Conservation (phyloP, 441 rosid genomes). For the Euphorbia corollata region DNA sequence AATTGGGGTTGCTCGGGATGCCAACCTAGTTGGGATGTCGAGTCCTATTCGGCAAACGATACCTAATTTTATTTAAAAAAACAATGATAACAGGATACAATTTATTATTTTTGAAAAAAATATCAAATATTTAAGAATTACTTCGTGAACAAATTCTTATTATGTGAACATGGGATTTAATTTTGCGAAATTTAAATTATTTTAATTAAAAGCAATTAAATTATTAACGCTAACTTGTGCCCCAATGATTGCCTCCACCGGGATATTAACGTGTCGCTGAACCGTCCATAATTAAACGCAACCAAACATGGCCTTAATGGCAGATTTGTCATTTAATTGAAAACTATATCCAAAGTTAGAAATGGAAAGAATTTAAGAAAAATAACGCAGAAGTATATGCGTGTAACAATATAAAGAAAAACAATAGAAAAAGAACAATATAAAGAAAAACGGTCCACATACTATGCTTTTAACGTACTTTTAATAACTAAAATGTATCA, state of each 20-base stretch:
- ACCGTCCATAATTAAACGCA: neutral
- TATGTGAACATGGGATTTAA: no score
- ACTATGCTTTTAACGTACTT: neutral
- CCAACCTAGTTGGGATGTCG: no score
- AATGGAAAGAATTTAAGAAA: neutral
- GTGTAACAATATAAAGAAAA: neutral
- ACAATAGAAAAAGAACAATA: no score
- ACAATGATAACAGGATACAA: no score
- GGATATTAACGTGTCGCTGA: neutral
- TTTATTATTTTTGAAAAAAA: no score
- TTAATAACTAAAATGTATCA: neutral
- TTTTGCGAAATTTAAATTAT: no score
- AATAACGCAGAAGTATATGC: no score
- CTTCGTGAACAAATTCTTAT: no score
- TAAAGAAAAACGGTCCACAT: neutral
- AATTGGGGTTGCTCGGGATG: no score
- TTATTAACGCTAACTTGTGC: neutral
- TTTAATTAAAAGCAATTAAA: neutral
- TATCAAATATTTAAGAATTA: no score
- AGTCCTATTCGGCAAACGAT: no score
- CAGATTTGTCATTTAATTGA: neutral
- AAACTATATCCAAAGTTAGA: neutral
- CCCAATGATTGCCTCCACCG: slow-evolving; percentile 11
- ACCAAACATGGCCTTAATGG: neutral
- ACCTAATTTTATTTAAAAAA: no score